Conservation (phyloP, 768 basidiomycete species). For the Auriscalpium microsporum region DNA sequence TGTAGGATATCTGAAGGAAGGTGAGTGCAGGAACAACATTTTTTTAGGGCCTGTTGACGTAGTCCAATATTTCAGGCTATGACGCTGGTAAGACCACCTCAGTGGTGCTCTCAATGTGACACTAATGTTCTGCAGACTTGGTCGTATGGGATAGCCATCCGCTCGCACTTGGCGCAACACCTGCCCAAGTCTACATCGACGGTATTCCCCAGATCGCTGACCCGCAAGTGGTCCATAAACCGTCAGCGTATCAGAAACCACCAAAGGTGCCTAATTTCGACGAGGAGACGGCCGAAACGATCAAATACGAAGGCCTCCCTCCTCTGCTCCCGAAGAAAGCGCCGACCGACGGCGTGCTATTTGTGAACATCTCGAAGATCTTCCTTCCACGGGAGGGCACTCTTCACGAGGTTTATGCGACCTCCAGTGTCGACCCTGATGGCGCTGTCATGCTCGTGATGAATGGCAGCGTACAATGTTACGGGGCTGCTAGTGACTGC, state of each 20-base stretch:
- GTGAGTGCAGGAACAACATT: constrained; percentile 22
- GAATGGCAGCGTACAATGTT: constrained; percentile 42
- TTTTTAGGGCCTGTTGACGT: background rate
- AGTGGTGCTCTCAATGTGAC: background rate
- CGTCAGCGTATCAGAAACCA: constrained; percentile 23
- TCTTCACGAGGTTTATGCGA: constrained; percentile 31
- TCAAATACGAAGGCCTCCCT: constrained; percentile 67
- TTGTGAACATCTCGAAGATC: constrained; percentile 50
- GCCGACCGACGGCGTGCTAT: constrained; percentile 37
- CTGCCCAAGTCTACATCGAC: constrained; percentile 81
- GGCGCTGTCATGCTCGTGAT: constrained; percentile 27
- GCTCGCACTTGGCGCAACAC: constrained; percentile 69
- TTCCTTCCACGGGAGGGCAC: constrained; percentile 19
- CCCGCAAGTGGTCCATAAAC: constrained; percentile 14
- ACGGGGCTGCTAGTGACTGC: constrained; percentile 25
- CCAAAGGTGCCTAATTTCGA: constrained; percentile 67
- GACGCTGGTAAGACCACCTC: constrained; percentile 44
- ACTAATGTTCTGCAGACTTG: constrained; percentile 24
- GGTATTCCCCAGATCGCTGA: constrained; percentile 66
- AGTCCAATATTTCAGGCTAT: constrained; percentile 35
- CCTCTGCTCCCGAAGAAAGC: constrained; percentile 44
- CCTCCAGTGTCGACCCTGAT: constrained; percentile 10
- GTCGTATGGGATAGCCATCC: constrained; percentile 76
- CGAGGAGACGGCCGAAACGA: constrained; percentile 50
- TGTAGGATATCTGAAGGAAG: constrained; percentile 57